phyloP scores from a whole-genome alignment of 345 rosid genomes.

The Populus euphratica region DNA sequence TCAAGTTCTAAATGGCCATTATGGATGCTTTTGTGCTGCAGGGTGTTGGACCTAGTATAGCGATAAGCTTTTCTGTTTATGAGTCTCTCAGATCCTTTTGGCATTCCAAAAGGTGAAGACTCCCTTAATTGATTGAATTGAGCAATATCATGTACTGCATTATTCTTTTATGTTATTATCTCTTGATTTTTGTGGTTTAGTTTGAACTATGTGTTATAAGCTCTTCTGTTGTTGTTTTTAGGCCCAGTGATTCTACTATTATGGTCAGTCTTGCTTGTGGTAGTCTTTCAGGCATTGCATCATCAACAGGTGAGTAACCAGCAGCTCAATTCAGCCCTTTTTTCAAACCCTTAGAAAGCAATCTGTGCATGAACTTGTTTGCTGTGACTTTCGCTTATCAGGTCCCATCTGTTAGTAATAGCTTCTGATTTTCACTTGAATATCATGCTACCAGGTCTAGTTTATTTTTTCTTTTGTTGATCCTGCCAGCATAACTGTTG shows the following conservation, averaged over 20 bases:
- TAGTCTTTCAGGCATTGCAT: constrained; percentile 87
- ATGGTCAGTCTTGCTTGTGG: constrained; percentile 76
- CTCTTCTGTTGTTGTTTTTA: constrained; percentile 24
- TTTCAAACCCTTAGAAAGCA: not conserved
- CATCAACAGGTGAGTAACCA: constrained; percentile 72
- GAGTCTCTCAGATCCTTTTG: constrained; percentile 82
- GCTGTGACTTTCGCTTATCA: not conserved
- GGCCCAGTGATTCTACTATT: constrained; percentile 65
- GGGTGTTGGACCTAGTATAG: constrained; percentile 95
- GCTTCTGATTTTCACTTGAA: not conserved
- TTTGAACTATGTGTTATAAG: not conserved
- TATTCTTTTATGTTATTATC: not conserved
- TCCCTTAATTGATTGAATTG: constrained; percentile 5
- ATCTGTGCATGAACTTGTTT: not conserved
- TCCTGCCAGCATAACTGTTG: not conserved
- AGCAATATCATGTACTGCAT: not conserved
- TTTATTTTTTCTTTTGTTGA: not conserved
- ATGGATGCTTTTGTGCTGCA: constrained; percentile 20
- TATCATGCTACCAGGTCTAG: not conserved
- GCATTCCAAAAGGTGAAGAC: constrained; percentile 63
- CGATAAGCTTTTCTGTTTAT: constrained; percentile 83
- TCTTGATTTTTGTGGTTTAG: not conserved
- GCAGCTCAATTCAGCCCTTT: not conserved
- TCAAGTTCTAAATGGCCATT: not conserved
- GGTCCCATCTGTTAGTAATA: not conserved